Evolutionary conservation across 345 rosid genomes (phyloP).

Genomic region (Hypericum androsaemum): DNA sequence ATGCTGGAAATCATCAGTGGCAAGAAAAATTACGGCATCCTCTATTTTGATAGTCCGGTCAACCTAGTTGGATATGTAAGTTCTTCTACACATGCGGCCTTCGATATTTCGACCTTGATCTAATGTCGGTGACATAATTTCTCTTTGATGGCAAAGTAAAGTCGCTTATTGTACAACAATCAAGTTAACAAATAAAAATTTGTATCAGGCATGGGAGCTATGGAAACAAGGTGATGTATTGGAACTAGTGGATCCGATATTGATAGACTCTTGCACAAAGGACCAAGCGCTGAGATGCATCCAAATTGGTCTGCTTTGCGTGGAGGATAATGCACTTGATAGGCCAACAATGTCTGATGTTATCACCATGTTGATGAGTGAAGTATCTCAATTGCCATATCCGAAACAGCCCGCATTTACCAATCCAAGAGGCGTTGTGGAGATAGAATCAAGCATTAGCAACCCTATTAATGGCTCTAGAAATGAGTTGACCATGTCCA

Average conservation of each 20-base stretch:
- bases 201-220: too few species aligned
- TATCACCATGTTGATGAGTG: slow-evolving; percentile 11
- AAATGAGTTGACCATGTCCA: slow-evolving; percentile 3
- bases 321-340: slow-evolving; percentile 1
- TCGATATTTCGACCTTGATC: too few species aligned
- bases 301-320: slow-evolving; percentile 10
- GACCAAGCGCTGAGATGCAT: slow-evolving; percentile 5
- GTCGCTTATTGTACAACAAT: too few species aligned
- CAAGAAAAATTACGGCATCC: background rate
- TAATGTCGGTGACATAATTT: too few species aligned
- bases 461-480: background rate
- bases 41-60: background rate
- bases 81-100: too few species aligned
- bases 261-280: too few species aligned
- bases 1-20: background rate
- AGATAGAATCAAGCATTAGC: background rate
- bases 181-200: too few species aligned
- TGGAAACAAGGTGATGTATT: too few species aligned
- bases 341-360: slow-evolving; percentile 14
- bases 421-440: background rate
- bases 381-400: background rate
- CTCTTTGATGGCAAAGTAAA: too few species aligned
- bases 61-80: slow-evolving; percentile 4
- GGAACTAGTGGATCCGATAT: too few species aligned
- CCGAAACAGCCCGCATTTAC: slow-evolving; percentile 9